Evolutionary conservation across 345 rosid species (phyloP).

Genomic region (Rubroshorea leprosula): DNA sequence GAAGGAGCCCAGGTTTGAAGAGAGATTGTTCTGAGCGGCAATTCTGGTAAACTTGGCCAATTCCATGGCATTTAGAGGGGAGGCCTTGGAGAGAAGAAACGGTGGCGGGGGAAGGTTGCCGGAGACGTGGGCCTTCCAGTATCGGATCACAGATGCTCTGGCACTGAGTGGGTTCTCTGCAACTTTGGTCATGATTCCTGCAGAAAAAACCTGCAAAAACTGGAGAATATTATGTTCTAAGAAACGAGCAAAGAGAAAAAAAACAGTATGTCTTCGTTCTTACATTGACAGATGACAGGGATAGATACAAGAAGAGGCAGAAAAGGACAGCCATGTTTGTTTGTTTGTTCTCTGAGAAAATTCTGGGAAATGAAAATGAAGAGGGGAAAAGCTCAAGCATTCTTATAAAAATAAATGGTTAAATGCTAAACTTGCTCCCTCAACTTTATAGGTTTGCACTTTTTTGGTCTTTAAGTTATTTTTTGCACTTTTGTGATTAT

Average conservation of each 20-base stretch:
- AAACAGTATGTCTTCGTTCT: too few species aligned
- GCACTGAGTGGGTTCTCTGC: conserved; percentile 62
- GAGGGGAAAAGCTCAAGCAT: background rate
- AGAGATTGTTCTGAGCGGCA: conserved; percentile 35
- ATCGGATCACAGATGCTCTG: conserved; percentile 62
- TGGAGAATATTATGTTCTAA: too few species aligned
- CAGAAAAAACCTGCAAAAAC: conserved; percentile 22
- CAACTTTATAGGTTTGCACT: too few species aligned
- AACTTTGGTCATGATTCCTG: background rate
- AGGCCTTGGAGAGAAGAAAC: conserved; percentile 70
- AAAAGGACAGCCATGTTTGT: too few species aligned
- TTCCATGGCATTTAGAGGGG: conserved; percentile 52
- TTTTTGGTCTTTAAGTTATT: too few species aligned
- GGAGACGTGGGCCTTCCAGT: conserved; percentile 70
- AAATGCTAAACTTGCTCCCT: too few species aligned
- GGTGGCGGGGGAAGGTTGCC: conserved; percentile 33
- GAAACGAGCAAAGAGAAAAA: too few species aligned
- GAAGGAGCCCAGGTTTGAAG: conserved; percentile 42
- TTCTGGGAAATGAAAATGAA: background rate
- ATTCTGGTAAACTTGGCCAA: conserved; percentile 40
- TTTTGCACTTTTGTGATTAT: too few species aligned
- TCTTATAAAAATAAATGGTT: background rate
- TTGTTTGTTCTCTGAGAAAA: too few species aligned
- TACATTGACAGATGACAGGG: too few species aligned
- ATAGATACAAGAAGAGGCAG: conserved; percentile 14